phyloP scores from a whole-genome alignment of 805 yeast genomes.

The Wickerhamomyces subpelliculosus region DNA sequence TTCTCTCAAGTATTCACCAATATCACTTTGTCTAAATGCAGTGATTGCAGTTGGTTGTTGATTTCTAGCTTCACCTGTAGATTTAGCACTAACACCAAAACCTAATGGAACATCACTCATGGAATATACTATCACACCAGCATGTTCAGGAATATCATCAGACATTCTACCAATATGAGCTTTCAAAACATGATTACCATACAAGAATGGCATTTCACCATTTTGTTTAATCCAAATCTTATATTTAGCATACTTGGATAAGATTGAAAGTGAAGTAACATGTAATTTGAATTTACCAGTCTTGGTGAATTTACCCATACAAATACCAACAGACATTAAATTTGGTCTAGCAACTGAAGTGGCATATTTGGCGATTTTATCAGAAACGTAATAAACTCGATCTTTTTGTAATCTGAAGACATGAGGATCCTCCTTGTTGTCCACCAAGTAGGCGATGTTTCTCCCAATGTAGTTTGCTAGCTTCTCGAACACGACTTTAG shows the following conservation, averaged over 20 bases:
- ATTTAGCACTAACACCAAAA: constrained; percentile 90
- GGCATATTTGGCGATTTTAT: constrained; percentile 75
- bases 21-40: constrained; percentile 94
- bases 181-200: constrained; percentile 93
- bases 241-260: constrained; percentile 84
- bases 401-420: constrained; percentile 95
- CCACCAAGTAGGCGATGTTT: constrained; percentile 81
- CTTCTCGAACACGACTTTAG: constrained; percentile 92
- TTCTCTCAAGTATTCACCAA: constrained; percentile 96
- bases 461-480: constrained; percentile 96
- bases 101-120: constrained; percentile 94
- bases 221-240: constrained; percentile 95
- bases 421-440: constrained; percentile 73
- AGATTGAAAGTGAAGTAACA: constrained; percentile 78
- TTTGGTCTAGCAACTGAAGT: constrained; percentile 85
- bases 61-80: constrained; percentile 80
- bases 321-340: constrained; percentile 87
- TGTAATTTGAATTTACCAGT: constrained; percentile 95
- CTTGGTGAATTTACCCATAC: constrained; percentile 95
- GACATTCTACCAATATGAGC: constrained; percentile 97
- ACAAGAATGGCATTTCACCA: constrained; percentile 97
- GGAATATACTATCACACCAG: constrained; percentile 86
- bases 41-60: constrained; percentile 92
- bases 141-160: constrained; percentile 96
- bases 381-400: constrained; percentile 89